Evolutionary conservation across 176 grass and related monocot genomes (phyloP).

Genomic region (Metroxylon sagu): DNA sequence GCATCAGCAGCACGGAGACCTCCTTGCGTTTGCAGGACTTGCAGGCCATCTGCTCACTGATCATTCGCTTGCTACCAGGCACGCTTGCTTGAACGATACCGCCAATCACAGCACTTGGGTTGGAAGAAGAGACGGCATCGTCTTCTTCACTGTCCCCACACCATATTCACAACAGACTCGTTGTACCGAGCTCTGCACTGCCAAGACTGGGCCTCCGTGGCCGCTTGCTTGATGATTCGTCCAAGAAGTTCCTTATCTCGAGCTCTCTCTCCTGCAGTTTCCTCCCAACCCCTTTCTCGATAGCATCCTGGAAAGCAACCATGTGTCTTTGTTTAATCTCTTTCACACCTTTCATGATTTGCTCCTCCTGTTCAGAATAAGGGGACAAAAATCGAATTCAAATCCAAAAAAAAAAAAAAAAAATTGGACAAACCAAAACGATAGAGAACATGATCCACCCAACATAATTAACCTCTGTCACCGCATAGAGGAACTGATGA

Average conservation of each 20-base stretch:
- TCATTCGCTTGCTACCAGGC: background rate
- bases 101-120: background rate
- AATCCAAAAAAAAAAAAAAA: too few species aligned
- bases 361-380: constrained; percentile 19
- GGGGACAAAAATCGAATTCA: too few species aligned
- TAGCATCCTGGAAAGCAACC: constrained; percentile 23
- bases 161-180: constrained; percentile 26
- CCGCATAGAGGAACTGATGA: too few species aligned
- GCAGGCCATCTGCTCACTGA: constrained; percentile 12
- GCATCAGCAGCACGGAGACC: constrained; percentile 39
- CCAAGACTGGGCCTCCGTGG: constrained; percentile 45
- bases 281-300: constrained; percentile 35
- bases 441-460: too few species aligned
- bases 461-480: too few species aligned
- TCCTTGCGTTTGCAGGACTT: constrained; percentile 22
- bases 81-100: constrained; percentile 23
- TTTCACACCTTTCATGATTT: constrained; percentile 28
- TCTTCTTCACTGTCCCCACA: constrained; percentile 38
- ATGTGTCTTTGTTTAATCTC: constrained; percentile 32
- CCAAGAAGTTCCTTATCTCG: constrained; percentile 36
- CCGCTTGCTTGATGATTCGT: constrained; percentile 37
- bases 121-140: constrained; percentile 7
- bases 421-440: too few species aligned
- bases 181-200: constrained; percentile 32
- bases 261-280: constrained; percentile 48